Base-by-base conservation (phyloP, 2,329 filamentous ascomycete genomes). In the Chrysoporthe puriensis region DNA sequence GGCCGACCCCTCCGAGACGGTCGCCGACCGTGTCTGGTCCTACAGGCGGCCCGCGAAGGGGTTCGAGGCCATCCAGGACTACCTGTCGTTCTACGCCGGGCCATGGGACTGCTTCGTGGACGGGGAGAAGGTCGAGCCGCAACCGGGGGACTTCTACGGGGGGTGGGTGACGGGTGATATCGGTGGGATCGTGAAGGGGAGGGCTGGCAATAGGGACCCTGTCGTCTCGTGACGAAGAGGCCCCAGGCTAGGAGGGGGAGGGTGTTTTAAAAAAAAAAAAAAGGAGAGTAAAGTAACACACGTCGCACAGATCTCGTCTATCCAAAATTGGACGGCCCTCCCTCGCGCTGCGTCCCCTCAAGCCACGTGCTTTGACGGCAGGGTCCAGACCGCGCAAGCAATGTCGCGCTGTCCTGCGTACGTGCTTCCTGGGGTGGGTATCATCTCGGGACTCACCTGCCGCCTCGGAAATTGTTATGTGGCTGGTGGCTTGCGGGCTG, bases 91-190 rank as follows among this genome's bases (percentile, higher is more conserved):
- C 72, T 90, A 88, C 73, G 85, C 85, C 14, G 85, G 83, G 16
- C 86, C 86, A 14, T 89, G 86, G 86, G 83, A 88, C 67, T 90
- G 87, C 72, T 87, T 81, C 74, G 86, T 88, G 4, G 86, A 89
- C 74, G 86, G 86, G 11, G 86, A 89, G 75, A 81, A 81, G 73
- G 87, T 88, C 26, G 79, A 84, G 74, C 79, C 86, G 50, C 86
- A 89, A 77, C 85, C 85, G 18, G 86, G 86, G 8, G 86, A 89
- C 71, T 89, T 88, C 71, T 89, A 89, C 76, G 87, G 88, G 34
- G 87, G 87, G 2, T 90, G 88, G 87, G 84, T 87, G 69, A 89
- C 86, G 61, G 83, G 82, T 69, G 86, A 90, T 67, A 82, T 89
- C 69, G 83, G 85, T 71, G 84, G 86, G 42, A 81, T 83, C 59